phyloP scores from a whole-genome alignment of 257 asterid genomes.

The Paraleonurus japonicus region DNA sequence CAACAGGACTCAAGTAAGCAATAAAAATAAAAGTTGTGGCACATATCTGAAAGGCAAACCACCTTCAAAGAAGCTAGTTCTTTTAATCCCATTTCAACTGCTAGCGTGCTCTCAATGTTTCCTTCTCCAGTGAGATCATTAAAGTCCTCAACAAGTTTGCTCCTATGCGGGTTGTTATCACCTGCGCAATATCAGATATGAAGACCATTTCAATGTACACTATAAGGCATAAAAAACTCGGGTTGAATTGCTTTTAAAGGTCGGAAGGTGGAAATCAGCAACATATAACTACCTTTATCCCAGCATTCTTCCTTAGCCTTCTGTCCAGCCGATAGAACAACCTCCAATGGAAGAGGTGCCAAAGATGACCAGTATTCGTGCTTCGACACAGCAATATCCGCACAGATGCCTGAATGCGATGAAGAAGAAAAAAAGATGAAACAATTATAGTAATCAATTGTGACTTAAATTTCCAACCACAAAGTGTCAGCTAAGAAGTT shows the following conservation, averaged over 20 bases:
- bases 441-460: conserved; percentile 6
- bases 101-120: conserved; percentile 92
- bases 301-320: conserved; percentile 84
- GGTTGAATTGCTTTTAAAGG: conserved; percentile 21
- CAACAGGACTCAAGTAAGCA: conserved; percentile 5
- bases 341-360: conserved; percentile 94
- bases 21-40: conserved; percentile 15
- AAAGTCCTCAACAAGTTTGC: conserved; percentile 65
- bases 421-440: not conserved
- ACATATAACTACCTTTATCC: conserved; percentile 65
- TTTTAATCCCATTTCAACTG: conserved; percentile 90
- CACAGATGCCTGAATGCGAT: conserved; percentile 60
- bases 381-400: conserved; percentile 78
- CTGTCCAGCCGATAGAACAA: conserved; percentile 95
- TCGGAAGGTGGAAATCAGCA: conserved; percentile 21
- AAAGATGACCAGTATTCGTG: conserved; percentile 94
- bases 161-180: conserved; percentile 48
- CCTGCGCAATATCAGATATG: conserved; percentile 47
- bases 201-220: conserved; percentile 15
- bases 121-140: conserved; percentile 94
- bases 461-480: conserved; percentile 10
- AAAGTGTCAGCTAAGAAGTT: not conserved
- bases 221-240: not conserved
- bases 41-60: conserved; percentile 40
- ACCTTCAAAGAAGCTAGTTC: conserved; percentile 95